A percentile compares a stretch with the other conserved stretches of the same genome.
Evolutionary conservation across 2,329 filamentous ascomycete species (phyloP).

Genomic region (Coniochaeta pulveracea): DNA sequence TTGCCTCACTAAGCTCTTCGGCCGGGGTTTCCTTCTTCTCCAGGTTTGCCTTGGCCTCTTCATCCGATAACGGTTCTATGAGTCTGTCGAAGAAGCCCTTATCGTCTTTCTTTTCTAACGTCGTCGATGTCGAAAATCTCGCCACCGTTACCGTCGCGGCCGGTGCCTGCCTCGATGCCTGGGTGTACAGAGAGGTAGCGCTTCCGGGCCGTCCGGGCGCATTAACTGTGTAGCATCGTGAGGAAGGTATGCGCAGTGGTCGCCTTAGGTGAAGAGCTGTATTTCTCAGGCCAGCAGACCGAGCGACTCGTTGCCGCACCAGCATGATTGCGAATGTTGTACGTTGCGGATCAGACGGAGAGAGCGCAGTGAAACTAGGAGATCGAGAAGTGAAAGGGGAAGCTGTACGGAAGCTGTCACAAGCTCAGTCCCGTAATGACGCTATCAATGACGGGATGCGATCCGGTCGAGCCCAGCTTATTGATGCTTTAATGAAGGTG

Average conservation of each 20-base stretch:
- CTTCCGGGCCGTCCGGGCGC: slow-evolving; percentile 4
- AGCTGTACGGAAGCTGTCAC: too few species aligned
- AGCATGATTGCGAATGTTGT: too few species aligned
- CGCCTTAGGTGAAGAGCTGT: slow-evolving; percentile 5
- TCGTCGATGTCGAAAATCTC: slow-evolving; percentile 24
- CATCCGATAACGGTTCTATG: slow-evolving; percentile 38
- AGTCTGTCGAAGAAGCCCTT: slow-evolving; percentile 38
- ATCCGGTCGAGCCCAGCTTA: too few species aligned
- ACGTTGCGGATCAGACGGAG: too few species aligned
- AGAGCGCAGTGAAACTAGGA: too few species aligned
- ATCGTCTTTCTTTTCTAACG: slow-evolving; percentile 27
- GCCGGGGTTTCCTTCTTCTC: slow-evolving; percentile 34
- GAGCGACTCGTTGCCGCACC: slow-evolving; percentile 10
- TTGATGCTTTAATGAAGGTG: too few species aligned
- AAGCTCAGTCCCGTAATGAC: too few species aligned
- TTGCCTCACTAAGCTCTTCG: slow-evolving; percentile 35
- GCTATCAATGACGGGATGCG: too few species aligned
- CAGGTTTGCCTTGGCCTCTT: slow-evolving; percentile 39
- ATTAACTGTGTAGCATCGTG: slow-evolving; percentile 5
- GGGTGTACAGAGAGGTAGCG: neutral
- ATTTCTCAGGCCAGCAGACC: slow-evolving; percentile 6
- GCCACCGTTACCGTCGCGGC: slow-evolving; percentile 6
- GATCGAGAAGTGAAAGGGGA: too few species aligned
- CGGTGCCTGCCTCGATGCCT: neutral
- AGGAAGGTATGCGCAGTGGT: slow-evolving; percentile 1